Conservation (phyloP, 768 basidiomycete genomes). For the Rhodotorula paludigena region DNA sequence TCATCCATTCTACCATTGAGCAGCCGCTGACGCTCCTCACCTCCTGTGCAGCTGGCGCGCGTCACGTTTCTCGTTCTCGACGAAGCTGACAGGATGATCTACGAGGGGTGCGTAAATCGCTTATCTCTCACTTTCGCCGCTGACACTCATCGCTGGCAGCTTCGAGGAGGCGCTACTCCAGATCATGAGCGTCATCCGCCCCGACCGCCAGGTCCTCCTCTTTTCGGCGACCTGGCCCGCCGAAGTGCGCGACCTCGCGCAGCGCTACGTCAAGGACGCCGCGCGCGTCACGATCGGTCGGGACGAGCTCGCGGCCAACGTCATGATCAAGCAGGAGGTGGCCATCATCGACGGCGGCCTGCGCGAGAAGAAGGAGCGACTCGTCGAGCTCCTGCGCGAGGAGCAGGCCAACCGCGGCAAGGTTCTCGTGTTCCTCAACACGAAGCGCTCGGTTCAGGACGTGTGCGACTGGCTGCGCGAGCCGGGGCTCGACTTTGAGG, state of each 20-base stretch:
- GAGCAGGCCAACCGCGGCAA: constrained; percentile 94
- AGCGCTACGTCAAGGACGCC: constrained; percentile 87
- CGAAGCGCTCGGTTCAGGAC: constrained; percentile 93
- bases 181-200: constrained; percentile 55
- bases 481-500: constrained; percentile 63
- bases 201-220: constrained; percentile 94
- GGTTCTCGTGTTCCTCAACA: constrained; percentile 94
- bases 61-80: constrained; percentile 94
- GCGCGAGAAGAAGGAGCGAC: constrained; percentile 59
- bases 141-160: neutral
- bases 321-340: constrained; percentile 73
- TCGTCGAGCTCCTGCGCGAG: constrained; percentile 90
- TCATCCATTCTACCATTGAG: constrained; percentile 86
- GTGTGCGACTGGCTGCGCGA: constrained; percentile 84
- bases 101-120: constrained; percentile 92
- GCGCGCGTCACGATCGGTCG: constrained; percentile 98
- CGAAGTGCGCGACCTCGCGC: constrained; percentile 95
- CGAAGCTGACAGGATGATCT: constrained; percentile 98
- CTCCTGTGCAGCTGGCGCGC: constrained; percentile 82
- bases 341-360: constrained; percentile 88
- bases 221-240: constrained; percentile 74
- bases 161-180: constrained; percentile 50
- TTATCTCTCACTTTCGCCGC: constrained; percentile 84
- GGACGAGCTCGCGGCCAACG: constrained; percentile 53
- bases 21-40: constrained; percentile 61